phyloP scores from a whole-genome alignment of 1,284 basidiomycete species.

The Agaricales sp. region DNA sequence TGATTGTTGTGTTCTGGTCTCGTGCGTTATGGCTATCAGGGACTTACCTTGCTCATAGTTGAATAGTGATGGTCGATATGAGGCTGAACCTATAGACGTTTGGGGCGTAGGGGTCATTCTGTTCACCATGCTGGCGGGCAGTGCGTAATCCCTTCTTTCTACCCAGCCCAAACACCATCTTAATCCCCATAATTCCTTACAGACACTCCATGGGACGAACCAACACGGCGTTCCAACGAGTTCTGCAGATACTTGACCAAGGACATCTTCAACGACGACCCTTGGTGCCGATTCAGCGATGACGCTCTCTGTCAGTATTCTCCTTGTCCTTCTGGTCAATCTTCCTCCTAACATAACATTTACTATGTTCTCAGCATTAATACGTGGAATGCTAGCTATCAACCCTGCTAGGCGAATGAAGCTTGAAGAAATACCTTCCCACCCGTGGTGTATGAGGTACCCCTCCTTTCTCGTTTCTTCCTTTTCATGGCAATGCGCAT shows the following conservation, averaged over 20 bases:
- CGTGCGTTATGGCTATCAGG: not conserved
- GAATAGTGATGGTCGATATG: slow-evolving; percentile 50
- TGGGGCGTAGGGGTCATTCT: slow-evolving; percentile 98
- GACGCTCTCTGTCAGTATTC: slow-evolving; percentile 48
- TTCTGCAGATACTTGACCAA: slow-evolving; percentile 71
- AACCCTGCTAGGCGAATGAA: slow-evolving; percentile 66
- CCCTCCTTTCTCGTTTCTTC: too few relatives aligned
- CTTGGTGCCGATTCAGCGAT: slow-evolving; percentile 70
- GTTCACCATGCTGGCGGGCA: slow-evolving; percentile 86
- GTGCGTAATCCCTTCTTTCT: slow-evolving; percentile 37
- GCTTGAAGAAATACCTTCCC: slow-evolving; percentile 55
- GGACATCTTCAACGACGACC: slow-evolving; percentile 65
- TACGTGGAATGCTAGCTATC: slow-evolving; percentile 66
- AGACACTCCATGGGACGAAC: slow-evolving; percentile 99
- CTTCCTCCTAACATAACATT: not conserved
- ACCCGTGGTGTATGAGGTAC: slow-evolving; percentile 77
- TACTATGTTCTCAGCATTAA: slow-evolving; percentile 38
- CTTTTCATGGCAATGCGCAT: not conserved
- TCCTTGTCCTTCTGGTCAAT: not conserved
- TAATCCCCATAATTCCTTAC: not conserved
- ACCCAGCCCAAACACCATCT: not conserved
- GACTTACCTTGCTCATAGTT: slow-evolving; percentile 25
- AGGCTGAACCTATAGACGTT: slow-evolving; percentile 88
- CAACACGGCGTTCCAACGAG: slow-evolving; percentile 72
- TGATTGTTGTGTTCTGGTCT: not conserved